phyloP scores from a whole-genome alignment of 176 grass and related monocot species.

The Echinochloa phyllopogon region DNA sequence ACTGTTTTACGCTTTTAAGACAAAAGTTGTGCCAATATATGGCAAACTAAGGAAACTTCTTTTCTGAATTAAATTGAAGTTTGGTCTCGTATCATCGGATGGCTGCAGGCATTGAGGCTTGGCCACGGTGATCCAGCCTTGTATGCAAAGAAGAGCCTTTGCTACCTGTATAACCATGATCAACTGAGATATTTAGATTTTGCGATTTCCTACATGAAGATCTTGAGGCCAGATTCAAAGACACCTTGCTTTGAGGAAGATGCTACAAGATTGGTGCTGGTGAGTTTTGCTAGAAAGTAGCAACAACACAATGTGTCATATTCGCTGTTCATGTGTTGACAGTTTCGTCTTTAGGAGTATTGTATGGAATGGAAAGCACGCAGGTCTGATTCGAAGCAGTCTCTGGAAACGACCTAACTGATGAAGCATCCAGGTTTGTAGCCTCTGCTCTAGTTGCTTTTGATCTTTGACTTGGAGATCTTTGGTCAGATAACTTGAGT shows the following conservation, averaged over 20 bases:
- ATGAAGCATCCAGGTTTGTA: slow-evolving; percentile 13
- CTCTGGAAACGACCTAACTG: background rate
- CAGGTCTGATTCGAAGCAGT: background rate
- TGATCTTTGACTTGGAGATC: background rate
- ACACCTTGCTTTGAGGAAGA: background rate
- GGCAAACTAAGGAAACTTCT: background rate
- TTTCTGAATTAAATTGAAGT: background rate
- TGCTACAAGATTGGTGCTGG: background rate
- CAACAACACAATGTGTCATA: background rate
- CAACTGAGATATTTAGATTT: background rate
- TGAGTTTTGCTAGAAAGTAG: background rate
- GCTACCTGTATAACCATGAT: background rate
- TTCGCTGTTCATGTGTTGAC: background rate
- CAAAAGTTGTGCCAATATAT: background rate
- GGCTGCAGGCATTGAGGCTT: slow-evolving; percentile 6
- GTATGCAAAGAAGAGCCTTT: slow-evolving; percentile 36
- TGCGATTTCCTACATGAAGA: background rate
- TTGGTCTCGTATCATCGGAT: background rate
- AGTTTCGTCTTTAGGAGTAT: slow-evolving; percentile 16
- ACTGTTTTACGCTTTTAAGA: background rate
- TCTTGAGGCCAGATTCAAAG: background rate
- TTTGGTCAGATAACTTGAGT: background rate
- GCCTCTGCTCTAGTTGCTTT: background rate
- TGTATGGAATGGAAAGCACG: background rate
- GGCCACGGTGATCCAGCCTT: background rate